These are phyloP conservation scores for Osmozyma mogii DNA, from an alignment of 805 yeast genomes.

Conservation along the genomic window DNA sequence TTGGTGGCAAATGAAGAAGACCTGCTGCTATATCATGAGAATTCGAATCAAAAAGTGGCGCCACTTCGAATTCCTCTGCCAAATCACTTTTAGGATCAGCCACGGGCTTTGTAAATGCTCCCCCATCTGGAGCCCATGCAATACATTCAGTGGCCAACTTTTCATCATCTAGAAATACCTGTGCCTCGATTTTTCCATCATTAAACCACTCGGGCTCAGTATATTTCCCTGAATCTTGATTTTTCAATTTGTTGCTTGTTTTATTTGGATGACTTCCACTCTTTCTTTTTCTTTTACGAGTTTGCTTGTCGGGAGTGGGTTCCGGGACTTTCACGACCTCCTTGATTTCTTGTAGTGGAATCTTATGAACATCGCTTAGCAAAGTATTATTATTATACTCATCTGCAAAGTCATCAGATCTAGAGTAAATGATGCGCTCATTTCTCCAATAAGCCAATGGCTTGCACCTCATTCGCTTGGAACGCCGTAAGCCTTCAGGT, in stretches of 20 bases:
- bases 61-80: constrained; percentile 47
- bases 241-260: constrained; percentile 11
- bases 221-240: too few species aligned
- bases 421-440: constrained; percentile 57
- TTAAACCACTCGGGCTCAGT: constrained; percentile 54
- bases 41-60: constrained; percentile 56
- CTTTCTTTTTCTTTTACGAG: constrained; percentile 2
- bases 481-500: constrained; percentile 48
- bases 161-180: constrained; percentile 47
- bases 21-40: constrained; percentile 68
- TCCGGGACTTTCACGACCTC: constrained; percentile 49
- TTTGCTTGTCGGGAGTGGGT: constrained; percentile 1
- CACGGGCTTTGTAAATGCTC: constrained; percentile 34
- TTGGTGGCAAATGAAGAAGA: constrained; percentile 54
- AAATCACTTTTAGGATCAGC: constrained; percentile 30
- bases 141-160: constrained; percentile 35
- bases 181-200: constrained; percentile 32
- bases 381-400: constrained; percentile 37
- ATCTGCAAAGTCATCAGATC: constrained; percentile 25
- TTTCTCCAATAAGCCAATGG: constrained; percentile 84
- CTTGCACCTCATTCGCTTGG: constrained; percentile 55
- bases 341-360: constrained; percentile 48
- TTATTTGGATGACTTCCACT: constrained; percentile 4
- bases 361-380: constrained; percentile 23
- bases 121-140: constrained; percentile 60